Conservation (phyloP, 805 yeast genomes). For the Candida orba region DNA sequence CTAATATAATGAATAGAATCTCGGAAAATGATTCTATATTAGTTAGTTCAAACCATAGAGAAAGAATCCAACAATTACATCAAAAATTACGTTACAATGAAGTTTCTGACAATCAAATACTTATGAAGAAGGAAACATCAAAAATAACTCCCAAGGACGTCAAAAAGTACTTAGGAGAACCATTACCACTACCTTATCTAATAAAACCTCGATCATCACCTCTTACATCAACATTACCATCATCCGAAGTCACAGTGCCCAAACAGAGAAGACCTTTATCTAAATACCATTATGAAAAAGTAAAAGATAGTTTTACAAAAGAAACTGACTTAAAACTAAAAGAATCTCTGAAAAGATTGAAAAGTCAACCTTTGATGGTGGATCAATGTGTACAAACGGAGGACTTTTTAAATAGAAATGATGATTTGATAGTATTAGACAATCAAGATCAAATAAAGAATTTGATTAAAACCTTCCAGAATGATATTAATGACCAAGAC, state of each 20-base stretch:
- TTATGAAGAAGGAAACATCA: not conserved
- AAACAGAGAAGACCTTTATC: not conserved
- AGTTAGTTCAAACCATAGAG: conserved; percentile 1
- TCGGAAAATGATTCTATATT: not conserved
- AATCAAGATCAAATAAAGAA: not conserved
- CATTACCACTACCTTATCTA: conserved; percentile 32
- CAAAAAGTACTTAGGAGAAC: conserved; percentile 26
- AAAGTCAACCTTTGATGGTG: not conserved
- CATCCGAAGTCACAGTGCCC: not conserved
- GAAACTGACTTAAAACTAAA: not conserved
- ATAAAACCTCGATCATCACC: conserved; percentile 4
- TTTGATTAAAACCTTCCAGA: not conserved
- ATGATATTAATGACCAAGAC: not conserved
- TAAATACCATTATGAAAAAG: not conserved
- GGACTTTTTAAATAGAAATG: not conserved
- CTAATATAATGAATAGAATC: not conserved
- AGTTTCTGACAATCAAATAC: not conserved
- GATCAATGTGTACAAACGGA: conserved; percentile 5
- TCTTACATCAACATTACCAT: not conserved
- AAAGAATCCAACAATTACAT: conserved; percentile 12
- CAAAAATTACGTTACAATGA: conserved; percentile 11
- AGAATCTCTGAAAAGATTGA: not conserved
- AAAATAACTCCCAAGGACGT: conserved; percentile 2
- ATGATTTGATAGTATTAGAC: not conserved
- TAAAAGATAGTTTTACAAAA: not conserved